Evolutionary conservation across 2,329 filamentous ascomycete genomes (phyloP).

Genomic region (Sordariomycetes sp.): DNA sequence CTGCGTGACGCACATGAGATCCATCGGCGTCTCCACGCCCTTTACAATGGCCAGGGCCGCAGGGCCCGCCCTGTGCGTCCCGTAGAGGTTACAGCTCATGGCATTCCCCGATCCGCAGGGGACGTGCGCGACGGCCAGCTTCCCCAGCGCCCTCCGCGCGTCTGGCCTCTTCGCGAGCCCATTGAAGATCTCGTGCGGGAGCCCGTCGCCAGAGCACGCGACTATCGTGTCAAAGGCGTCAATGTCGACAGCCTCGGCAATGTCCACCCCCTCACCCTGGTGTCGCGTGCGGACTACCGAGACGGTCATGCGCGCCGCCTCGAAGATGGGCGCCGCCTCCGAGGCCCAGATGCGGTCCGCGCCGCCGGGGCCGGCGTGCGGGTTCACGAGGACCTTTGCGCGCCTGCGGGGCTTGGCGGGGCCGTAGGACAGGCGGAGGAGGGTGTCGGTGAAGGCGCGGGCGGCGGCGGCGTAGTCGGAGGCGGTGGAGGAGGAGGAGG

Average conservation of each 20-base stretch:
- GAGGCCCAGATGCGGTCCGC: conserved; percentile 62
- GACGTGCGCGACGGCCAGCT: conserved; percentile 72
- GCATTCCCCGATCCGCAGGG: conserved; percentile 93
- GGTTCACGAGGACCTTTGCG: conserved; percentile 83
- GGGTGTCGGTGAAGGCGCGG: conserved; percentile 45
- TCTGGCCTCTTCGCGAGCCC: conserved; percentile 68
- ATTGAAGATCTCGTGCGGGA: conserved; percentile 91
- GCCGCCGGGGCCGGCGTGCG: conserved; percentile 70
- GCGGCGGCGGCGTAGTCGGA: conserved; percentile 27
- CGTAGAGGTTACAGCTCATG: conserved; percentile 80
- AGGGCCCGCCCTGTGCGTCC: conserved; percentile 59
- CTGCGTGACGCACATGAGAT: conserved; percentile 80
- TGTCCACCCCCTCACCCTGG: conserved; percentile 64
- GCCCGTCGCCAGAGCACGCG: conserved; percentile 82
- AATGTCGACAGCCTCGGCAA: conserved; percentile 64
- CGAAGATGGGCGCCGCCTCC: conserved; percentile 69
- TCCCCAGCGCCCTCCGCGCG: conserved; percentile 58
- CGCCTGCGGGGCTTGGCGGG: conserved; percentile 55
- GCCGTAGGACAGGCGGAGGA: conserved; percentile 62
- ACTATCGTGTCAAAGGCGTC: conserved; percentile 74
- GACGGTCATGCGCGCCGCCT: conserved; percentile 64
- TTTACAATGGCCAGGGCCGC: conserved; percentile 81
- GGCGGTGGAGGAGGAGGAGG: conserved; percentile 6
- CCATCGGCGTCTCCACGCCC: conserved; percentile 69
- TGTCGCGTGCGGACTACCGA: conserved; percentile 61